Conservation (phyloP, 768 basidiomycete species). For the Rhodotorula sphaerocarpa region DNA sequence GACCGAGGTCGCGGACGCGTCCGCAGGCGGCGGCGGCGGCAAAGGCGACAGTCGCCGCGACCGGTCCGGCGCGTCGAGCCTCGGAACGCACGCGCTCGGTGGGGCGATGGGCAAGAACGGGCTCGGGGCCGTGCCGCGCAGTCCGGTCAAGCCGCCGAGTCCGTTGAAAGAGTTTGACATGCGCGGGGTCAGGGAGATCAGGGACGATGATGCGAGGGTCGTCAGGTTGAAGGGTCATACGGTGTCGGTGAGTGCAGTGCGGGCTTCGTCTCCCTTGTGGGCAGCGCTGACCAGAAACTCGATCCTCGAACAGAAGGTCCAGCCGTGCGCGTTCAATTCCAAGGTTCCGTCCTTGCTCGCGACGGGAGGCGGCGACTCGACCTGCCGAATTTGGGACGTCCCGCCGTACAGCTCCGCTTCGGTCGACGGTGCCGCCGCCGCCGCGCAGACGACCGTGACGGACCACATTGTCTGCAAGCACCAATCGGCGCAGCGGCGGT, state of each 20-base stretch:
- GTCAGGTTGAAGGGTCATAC: slow-evolving; percentile 34
- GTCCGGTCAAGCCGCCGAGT: not conserved
- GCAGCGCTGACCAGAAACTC: not conserved
- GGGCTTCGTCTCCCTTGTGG: not conserved
- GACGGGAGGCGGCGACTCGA: slow-evolving; percentile 35
- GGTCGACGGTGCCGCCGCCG: not conserved
- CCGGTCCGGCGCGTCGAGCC: too few relatives aligned
- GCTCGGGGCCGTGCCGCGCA: not conserved
- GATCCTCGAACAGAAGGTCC: slow-evolving; percentile 2
- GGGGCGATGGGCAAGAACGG: not conserved
- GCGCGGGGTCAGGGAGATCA: not conserved
- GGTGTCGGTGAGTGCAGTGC: slow-evolving; percentile 10
- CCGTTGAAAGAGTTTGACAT: slow-evolving; percentile 4
- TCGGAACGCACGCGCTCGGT: too few relatives aligned
- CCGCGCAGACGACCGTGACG: not conserved
- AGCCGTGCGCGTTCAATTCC: slow-evolving; percentile 38
- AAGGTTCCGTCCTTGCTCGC: slow-evolving; percentile 36
- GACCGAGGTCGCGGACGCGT: not conserved
- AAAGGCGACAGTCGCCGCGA: not conserved
- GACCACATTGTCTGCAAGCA: slow-evolving; percentile 37
- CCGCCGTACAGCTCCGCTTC: slow-evolving; percentile 3
- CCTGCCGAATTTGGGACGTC: slow-evolving; percentile 40
- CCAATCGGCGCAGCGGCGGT: slow-evolving; percentile 24
- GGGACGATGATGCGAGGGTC: slow-evolving; percentile 8
- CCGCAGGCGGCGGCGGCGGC: not conserved